Percentiles rank a stretch among this genome's conserved stretches.
These are phyloP conservation scores for Blastobotrys petasosporus DNA, from an alignment of 1,139 yeast species.

Conservation along the genomic window DNA sequence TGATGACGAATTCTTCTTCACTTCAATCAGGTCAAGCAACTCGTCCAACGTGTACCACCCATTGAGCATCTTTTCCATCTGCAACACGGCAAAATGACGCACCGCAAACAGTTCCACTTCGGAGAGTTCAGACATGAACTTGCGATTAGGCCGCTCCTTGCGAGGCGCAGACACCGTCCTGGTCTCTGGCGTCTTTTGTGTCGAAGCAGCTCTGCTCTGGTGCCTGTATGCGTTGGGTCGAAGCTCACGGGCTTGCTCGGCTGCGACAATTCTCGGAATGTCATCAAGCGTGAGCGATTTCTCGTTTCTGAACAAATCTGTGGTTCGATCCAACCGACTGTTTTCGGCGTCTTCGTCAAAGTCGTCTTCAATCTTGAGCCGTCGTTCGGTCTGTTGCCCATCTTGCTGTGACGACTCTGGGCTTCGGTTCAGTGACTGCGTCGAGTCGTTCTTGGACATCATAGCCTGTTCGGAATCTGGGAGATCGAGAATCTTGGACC, in stretches of 20 bases:
- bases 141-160: constrained; percentile 22
- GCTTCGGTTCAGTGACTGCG: constrained; percentile 14
- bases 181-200: constrained; percentile 22
- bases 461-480: constrained; percentile 35
- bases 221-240: constrained; percentile 81
- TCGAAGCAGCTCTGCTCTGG: constrained; percentile 36
- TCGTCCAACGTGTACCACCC: constrained; percentile 46
- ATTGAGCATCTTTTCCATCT: constrained; percentile 41
- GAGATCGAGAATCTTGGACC: constrained; percentile 46
- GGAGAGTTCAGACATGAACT: constrained; percentile 68
- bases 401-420: constrained; percentile 4
- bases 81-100: constrained; percentile 63
- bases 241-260: constrained; percentile 91
- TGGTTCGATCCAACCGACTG: constrained; percentile 42
- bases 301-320: constrained; percentile 69
- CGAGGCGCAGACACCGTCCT: constrained; percentile 17
- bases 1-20: constrained; percentile 43
- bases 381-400: constrained; percentile 2
- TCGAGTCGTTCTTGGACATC: constrained; percentile 23
- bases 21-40: constrained; percentile 48
- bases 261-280: constrained; percentile 93
- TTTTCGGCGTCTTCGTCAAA: constrained; percentile 33
- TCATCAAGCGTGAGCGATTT: constrained; percentile 89
- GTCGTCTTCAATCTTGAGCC: constrained; percentile 44
- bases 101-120: constrained; percentile 56